A percentile compares a stretch with the other conserved stretches of the same genome.
These are phyloP conservation scores for Cichorium intybus DNA, from an alignment of 140 eudicot genomes.

Conservation along the genomic window DNA sequence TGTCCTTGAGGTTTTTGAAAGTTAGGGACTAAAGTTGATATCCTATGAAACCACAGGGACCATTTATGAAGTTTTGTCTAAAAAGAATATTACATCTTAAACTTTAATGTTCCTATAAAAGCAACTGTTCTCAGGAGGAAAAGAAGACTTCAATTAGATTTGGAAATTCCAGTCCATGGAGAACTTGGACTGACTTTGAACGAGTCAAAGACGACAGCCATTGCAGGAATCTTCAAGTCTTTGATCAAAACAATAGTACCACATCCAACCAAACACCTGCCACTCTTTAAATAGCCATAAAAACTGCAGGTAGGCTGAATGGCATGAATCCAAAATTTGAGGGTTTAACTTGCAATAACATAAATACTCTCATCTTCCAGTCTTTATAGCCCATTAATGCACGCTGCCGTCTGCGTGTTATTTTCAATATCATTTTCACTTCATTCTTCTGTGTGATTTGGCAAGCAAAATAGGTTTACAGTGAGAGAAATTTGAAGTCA, in stretches of 20 bases:
- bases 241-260: constrained; percentile 18
- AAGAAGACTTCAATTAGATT: not conserved
- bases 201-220: constrained; percentile 27
- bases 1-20: too few relatives aligned
- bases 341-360: constrained; percentile 3
- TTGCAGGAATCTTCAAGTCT: constrained; percentile 7
- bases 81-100: not conserved
- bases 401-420: constrained; percentile 7
- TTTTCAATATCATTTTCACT: constrained; percentile 1
- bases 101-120: not conserved
- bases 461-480: not conserved
- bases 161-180: not conserved
- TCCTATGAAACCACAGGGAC: too few relatives aligned
- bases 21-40: too few relatives aligned
- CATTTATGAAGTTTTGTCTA: too few relatives aligned
- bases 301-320: constrained; percentile 2
- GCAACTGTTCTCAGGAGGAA: not conserved
- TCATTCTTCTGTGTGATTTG: not conserved
- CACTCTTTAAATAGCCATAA: not conserved
- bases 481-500: constrained; percentile 5
- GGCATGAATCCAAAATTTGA: not conserved
- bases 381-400: not conserved
- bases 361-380: not conserved
- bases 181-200: constrained; percentile 13
- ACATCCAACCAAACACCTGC: not conserved